Evolutionary conservation across 1,139 yeast genomes (phyloP).

Genomic region (Yamadazyma songkhlaensis): DNA sequence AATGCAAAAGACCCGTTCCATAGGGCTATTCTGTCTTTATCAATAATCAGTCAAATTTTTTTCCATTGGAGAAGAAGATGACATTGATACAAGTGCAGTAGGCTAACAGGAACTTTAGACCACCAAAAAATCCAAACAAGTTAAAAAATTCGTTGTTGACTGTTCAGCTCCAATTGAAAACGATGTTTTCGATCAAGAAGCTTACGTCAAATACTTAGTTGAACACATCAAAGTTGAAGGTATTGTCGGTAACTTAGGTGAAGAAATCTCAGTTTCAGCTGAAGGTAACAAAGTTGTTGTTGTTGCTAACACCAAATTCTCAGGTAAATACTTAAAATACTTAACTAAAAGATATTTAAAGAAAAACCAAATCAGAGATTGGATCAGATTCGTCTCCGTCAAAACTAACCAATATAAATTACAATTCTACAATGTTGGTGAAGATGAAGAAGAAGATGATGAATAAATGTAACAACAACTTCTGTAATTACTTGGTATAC

Average conservation of each 20-base stretch:
- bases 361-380: conserved; percentile 99
- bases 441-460: conserved; percentile 92
- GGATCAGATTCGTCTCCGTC: conserved; percentile 98
- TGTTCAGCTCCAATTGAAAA: conserved; percentile 96
- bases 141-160: conserved; percentile 94
- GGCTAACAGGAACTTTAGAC: conserved; percentile 60
- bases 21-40: conserved; percentile 58
- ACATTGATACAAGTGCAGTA: conserved; percentile 42
- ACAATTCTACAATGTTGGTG: conserved; percentile 98
- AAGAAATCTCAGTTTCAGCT: conserved; percentile 82
- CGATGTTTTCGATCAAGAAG: conserved; percentile 97
- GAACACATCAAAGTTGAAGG: conserved; percentile 99
- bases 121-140: conserved; percentile 73
- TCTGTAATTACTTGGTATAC: conserved; percentile 3
- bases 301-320: conserved; percentile 91
- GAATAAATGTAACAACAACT: conserved; percentile 25
- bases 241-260: conserved; percentile 95
- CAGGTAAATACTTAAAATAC: conserved; percentile 99
- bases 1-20: conserved; percentile 31
- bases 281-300: conserved; percentile 86
- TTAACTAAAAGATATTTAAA: conserved; percentile 99
- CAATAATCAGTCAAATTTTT: conserved; percentile 10
- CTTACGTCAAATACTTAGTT: conserved; percentile 95
- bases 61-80: neutral
- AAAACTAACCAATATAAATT: conserved; percentile 96